Evolutionary conservation across 208 protist species (phyloP).

Genomic region (Phytomonas serpens): DNA sequence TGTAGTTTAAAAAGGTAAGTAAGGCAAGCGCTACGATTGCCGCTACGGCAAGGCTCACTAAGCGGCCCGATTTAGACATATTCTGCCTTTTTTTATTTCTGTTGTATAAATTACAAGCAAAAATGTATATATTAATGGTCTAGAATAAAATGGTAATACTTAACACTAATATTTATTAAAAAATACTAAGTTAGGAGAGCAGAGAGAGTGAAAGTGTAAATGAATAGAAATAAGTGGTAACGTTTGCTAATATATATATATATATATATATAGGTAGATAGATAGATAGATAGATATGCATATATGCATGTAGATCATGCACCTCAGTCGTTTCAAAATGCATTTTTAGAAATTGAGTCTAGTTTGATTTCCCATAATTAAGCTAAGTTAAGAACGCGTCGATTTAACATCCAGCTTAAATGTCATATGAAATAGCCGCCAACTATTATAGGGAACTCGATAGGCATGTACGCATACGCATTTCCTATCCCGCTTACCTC

Average conservation of each 20-base stretch:
- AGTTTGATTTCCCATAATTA: background rate
- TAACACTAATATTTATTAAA: too few relatives aligned
- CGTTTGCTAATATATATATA: background rate
- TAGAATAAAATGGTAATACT: background rate
- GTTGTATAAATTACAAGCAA: too few relatives aligned
- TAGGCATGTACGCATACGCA: background rate
- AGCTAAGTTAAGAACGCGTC: background rate
- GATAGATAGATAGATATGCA: too few relatives aligned
- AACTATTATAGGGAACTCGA: background rate
- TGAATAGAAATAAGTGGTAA: background rate
- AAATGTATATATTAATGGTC: background rate
- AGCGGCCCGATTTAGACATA: background rate
- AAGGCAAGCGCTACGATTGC: background rate
- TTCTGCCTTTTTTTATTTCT: too few relatives aligned
- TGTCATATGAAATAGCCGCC: background rate
- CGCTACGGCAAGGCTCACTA: background rate
- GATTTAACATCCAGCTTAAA: background rate
- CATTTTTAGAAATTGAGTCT: background rate
- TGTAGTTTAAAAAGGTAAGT: background rate
- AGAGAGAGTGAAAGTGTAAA: background rate
- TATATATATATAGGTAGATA: slow-evolving; percentile 3
- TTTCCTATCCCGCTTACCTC: background rate
- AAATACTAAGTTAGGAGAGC: background rate
- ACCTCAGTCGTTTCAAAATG: background rate
- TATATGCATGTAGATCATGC: background rate